Base-by-base conservation (phyloP, 2,329 filamentous ascomycete genomes). In the Bipolaris zeicola region DNA sequence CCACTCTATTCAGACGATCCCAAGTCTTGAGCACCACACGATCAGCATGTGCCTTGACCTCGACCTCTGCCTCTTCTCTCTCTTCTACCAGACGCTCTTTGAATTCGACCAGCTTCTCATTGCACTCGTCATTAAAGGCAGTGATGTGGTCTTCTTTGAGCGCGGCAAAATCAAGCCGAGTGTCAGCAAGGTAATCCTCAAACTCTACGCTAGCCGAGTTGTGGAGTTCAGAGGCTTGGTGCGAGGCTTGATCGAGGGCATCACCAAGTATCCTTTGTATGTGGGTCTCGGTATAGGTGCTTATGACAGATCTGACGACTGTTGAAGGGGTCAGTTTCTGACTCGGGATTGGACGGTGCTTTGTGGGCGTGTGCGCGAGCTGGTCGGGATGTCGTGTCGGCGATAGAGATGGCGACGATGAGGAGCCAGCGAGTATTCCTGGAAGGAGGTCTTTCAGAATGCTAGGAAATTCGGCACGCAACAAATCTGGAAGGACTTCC, bases 131-230 rank as follows among this genome's bases (percentile, higher is more conserved):
- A 18, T 53, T 48, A 26, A 48, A 48, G 22, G 36, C 51, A 14
- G 43, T 26, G 14, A 53, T 26, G 18, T 53, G 36, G 14, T 53
- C 51, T 13, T 53, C 51, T 43, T 42, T 53, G 36, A 47, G 36
- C 5, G 44, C 26, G 13, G 43, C 51, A 10, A 53, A 31, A 6
- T 48, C 43, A 42, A 42, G 43, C 14, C 37, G 33, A 26, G 26
- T 42, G 5, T 53, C 43, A 20, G 18, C 51, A n/a, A 47, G 44
- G 18, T 24, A 10, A 4, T 53, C 51, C 7, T 53, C 51, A 14
- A 53, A 48, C 36, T 53, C 42, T 8, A 36, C 44, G 24, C 28
- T 11, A 13, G 44, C 51, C 0, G 43, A 36, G n/a, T 48, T 43
- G 3, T 42, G 44, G 14, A 47, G 36, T 24, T 53, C 51, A 45